Evolutionary conservation across 2,329 filamentous ascomycete species (phyloP), one percentile per base, ranked within the genome.

Genomic region (Colletotrichum salicis): DNA sequence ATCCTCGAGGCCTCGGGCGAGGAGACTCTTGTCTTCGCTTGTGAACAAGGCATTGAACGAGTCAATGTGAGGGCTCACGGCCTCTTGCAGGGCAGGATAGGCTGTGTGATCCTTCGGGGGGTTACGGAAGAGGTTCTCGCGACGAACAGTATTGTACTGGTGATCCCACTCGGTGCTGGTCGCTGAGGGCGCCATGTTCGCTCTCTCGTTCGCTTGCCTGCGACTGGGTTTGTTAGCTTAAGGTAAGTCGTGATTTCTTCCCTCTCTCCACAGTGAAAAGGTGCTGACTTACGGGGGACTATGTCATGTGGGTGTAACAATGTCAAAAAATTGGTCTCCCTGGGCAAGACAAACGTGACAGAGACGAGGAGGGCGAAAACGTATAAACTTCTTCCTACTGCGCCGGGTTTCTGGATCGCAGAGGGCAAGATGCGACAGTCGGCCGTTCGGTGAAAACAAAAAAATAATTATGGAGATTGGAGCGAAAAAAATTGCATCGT

Each of bases 21-120:
- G 78, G 70, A 91, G 80, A 55, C 86, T 82, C 74, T 82, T 83
- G 61, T 93, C 94, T 82, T 92, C 88, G 70, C 88, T 86, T 37
- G 91, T 89, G 80, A 98, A 97, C 59, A 98, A 87, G 64, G 91
- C 91, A 85, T 99, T 97, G 89, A 98, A 99, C 7, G 96, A 96
- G 78, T 98, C 92, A 77, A 98, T 93, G 82, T 99, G 96, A 61
- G 96, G 96, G 75, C 93, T 88, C 71, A 98, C 91, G n/a, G 96
- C 94, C 73, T 89, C 89, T 77, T 95, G 92, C 59, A 99, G 90
- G 27, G 93, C 89, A 15, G 96, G 96, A 79, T 97, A 98, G 71
- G 96, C 94, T 11, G 93, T 93, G 76, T 90, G 92, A 80, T 98
- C 95, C 78, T 90, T 92, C 0, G 96, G 96, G 22, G 96, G 96